Evolutionary conservation across 2,329 filamentous ascomycete genomes (phyloP).

Genomic region (Ceratocystis huliohia): DNA sequence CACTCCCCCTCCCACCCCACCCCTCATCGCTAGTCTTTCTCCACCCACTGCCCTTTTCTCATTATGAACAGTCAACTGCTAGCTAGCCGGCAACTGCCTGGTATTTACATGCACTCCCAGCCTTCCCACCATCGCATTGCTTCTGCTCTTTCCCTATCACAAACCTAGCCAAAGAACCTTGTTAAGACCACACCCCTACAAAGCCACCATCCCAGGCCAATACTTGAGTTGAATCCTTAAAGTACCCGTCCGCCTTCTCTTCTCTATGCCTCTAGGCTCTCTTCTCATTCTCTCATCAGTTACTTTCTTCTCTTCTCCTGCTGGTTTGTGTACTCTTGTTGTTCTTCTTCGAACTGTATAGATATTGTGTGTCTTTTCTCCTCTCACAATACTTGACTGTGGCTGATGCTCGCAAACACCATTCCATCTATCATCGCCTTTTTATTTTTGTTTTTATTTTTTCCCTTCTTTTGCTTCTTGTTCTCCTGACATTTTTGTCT

Average conservation of each 20-base stretch:
- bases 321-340: neutral
- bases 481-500: neutral
- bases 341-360: neutral
- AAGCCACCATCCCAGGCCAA: neutral
- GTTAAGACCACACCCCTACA: neutral
- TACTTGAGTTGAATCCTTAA: neutral
- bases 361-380: neutral
- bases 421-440: neutral
- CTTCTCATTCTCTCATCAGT: neutral
- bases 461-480: neutral
- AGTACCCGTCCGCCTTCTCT: slow-evolving; percentile 3
- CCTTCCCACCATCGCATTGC: neutral
- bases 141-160: neutral
- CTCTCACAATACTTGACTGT: neutral
- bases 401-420: neutral
- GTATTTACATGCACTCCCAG: neutral
- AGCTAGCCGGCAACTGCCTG: neutral
- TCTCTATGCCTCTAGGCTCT: neutral
- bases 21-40: neutral
- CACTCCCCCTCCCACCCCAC: neutral
- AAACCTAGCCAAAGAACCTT: neutral
- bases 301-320: neutral
- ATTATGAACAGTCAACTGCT: neutral
- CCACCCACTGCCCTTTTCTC: neutral
- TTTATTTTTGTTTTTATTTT: neutral